Evolutionary conservation across 1,284 basidiomycete genomes (phyloP), one percentile per base, ranked within the genome.

Genomic region (Ustilago lituana): DNA sequence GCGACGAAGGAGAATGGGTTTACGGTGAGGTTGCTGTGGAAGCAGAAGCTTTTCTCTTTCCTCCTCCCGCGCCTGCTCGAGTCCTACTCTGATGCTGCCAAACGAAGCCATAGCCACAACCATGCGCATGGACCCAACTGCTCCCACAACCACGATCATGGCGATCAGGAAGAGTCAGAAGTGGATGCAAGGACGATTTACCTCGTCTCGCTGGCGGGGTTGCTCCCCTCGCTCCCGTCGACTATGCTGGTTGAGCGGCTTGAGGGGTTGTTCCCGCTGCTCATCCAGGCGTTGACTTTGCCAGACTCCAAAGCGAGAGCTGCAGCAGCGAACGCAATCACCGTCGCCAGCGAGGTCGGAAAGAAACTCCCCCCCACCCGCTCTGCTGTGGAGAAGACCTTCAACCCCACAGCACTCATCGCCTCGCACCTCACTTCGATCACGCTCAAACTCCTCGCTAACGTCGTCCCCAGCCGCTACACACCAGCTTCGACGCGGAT

Each of bases 211-310:
- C 86, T 98, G 14, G 89, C 92, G 0, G 89, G 89, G 8, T 85
- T 98, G 8, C 87, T 98, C 55, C 89, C 89, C 46, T 87, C 90
- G 7, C 87, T 93, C 14, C 93, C 94, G 0, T 89, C 90, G 60
- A 86, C 89, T 1, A 50, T 61, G 54, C 29, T 70, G 10, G 39
- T 51, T 11, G 56, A 64, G 14, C 43, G 48, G 5, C 47, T 76
- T 20, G 22, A 27, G 1, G 77, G 95, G 90, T 86, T 98, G 14
- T 88, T 97, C 69, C 94, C 95, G 0, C 85, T 98, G 15, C 86
- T 99, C 1, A 85, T 98, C 41, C 91, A 91, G 19, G 90, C 92
- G 2, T 87, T 98, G 7, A 87, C 90, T 33, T 84, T 96, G 1
- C 87, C 89, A 1, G 90, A 93, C 79, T 82, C 87, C 5, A 85